phyloP scores from a whole-genome alignment of 192 early-diverging fungal species.

The Dissophora globulifera region DNA sequence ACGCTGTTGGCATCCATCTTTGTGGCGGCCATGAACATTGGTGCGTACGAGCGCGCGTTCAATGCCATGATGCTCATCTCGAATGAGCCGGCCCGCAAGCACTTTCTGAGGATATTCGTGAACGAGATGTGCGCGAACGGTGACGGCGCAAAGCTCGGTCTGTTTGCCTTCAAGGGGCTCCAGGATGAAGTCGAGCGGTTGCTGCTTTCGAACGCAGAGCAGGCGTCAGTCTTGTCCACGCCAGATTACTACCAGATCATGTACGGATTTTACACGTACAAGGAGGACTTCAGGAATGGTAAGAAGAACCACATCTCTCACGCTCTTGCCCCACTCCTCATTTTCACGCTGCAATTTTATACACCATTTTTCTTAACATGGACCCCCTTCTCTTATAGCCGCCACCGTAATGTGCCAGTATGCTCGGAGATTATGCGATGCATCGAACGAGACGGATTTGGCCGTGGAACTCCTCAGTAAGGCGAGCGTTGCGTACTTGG shows the following conservation, averaged over 20 bases:
- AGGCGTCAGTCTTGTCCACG: slow-evolving; percentile 8
- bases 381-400: slow-evolving; percentile 7
- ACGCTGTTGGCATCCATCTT: slow-evolving; percentile 11
- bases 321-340: no score
- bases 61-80: slow-evolving; percentile 37
- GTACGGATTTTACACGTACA: slow-evolving; percentile 30
- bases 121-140: slow-evolving; percentile 21
- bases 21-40: slow-evolving; percentile 13
- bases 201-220: slow-evolving; percentile 19
- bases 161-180: slow-evolving; percentile 34
- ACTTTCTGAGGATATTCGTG: slow-evolving; percentile 18
- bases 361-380: no score
- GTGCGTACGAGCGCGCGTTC: slow-evolving; percentile 32
- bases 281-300: slow-evolving; percentile 42
- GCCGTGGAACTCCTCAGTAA: slow-evolving; percentile 5
- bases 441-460: slow-evolving; percentile 1
- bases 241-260: slow-evolving; percentile 26
- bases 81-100: slow-evolving; percentile 15
- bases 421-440: slow-evolving; percentile 16
- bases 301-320: not conserved
- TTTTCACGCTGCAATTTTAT: no score
- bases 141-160: slow-evolving; percentile 29
- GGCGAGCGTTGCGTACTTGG: slow-evolving; percentile 12
- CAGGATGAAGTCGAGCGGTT: slow-evolving; percentile 39
- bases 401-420: slow-evolving; percentile 41